These are phyloP conservation scores for Xylaria sp. DNA, from an alignment of 2,329 filamentous ascomycete species.

Conservation along the genomic window DNA sequence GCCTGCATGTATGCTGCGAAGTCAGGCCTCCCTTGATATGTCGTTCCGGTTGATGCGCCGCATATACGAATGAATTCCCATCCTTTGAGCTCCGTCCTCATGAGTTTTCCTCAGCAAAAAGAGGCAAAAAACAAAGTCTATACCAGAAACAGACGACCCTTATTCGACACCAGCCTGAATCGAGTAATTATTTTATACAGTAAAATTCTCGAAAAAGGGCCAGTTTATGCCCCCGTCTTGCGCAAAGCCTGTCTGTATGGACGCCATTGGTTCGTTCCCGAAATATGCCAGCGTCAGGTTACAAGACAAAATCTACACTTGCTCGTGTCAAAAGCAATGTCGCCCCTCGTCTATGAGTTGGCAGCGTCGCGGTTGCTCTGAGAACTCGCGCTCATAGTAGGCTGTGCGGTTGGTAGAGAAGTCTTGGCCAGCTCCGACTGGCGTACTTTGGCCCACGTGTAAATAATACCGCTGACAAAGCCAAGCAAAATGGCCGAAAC, in stretches of 20 bases:
- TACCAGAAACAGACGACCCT: conserved; percentile 35
- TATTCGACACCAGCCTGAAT: conserved; percentile 28
- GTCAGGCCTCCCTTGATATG: conserved; percentile 19
- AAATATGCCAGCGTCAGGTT: background rate
- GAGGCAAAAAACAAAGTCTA: conserved; percentile 38
- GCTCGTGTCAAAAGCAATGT: conserved; percentile 18
- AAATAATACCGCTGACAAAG: conserved; percentile 91
- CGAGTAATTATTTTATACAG: conserved; percentile 41
- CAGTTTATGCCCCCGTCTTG: conserved; percentile 25
- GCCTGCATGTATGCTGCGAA: conserved; percentile 8
- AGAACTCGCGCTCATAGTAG: conserved; percentile 84
- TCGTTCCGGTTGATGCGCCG: conserved; percentile 30
- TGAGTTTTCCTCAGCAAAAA: conserved; percentile 28
- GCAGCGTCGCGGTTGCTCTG: conserved; percentile 87
- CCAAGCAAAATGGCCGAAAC: conserved; percentile 90
- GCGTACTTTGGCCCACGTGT: conserved; percentile 83
- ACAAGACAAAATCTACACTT: conserved; percentile 8
- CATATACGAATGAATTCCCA: conserved; percentile 27
- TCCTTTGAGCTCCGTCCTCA: conserved; percentile 21
- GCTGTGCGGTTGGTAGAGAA: conserved; percentile 69
- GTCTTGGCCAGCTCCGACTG: conserved; percentile 72
- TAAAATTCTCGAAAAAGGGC: conserved; percentile 29
- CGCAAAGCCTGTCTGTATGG: conserved; percentile 25
- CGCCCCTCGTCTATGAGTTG: conserved; percentile 59
- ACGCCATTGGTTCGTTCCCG: conserved; percentile 22